A percentile compares a stretch with the other conserved stretches of the same genome.
phyloP scores from a whole-genome alignment of 345 rosid genomes.

The Noccaea caerulescens region DNA sequence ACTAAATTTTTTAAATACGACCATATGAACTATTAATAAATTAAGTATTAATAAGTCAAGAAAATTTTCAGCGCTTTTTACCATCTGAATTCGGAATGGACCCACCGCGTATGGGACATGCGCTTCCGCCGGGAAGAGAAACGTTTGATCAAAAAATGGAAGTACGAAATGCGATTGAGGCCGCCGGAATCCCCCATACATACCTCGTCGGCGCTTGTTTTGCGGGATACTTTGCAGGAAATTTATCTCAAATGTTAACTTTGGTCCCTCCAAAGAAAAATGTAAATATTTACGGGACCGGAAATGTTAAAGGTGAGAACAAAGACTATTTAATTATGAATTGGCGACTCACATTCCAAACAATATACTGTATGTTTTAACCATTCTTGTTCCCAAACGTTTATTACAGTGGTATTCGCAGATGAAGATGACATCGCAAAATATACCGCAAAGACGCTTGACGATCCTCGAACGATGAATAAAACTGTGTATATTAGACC shows the following conservation, averaged over 20 bases:
- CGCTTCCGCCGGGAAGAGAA: conserved; percentile 75
- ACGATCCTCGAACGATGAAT: conserved; percentile 71
- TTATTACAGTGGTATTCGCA: conserved; percentile 48
- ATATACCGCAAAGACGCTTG: conserved; percentile 61
- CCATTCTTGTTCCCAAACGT: not conserved
- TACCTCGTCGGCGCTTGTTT: conserved; percentile 75
- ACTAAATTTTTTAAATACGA: too few relatives aligned
- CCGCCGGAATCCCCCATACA: conserved; percentile 71
- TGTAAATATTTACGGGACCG: conserved; percentile 65
- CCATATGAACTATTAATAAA: too few relatives aligned
- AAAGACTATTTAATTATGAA: not conserved
- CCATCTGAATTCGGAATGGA: conserved; percentile 92
- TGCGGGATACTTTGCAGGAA: conserved; percentile 74
- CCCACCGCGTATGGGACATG: conserved; percentile 68
- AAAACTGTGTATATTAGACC: conserved; percentile 69
- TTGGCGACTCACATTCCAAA: not conserved
- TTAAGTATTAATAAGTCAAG: not conserved
- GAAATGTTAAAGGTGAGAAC: conserved; percentile 65
- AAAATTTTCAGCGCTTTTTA: conserved; percentile 58
- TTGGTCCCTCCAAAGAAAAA: conserved; percentile 62
- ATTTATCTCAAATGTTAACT: conserved; percentile 62
- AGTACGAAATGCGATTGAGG: conserved; percentile 74
- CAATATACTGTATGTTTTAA: not conserved
- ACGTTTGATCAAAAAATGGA: conserved; percentile 77
- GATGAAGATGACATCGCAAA: conserved; percentile 74